Percentiles rank a stretch among this genome's conserved stretches.
Conservation (phyloP, 352 stramenopile genomes). For the Discostella stelligera region DNA sequence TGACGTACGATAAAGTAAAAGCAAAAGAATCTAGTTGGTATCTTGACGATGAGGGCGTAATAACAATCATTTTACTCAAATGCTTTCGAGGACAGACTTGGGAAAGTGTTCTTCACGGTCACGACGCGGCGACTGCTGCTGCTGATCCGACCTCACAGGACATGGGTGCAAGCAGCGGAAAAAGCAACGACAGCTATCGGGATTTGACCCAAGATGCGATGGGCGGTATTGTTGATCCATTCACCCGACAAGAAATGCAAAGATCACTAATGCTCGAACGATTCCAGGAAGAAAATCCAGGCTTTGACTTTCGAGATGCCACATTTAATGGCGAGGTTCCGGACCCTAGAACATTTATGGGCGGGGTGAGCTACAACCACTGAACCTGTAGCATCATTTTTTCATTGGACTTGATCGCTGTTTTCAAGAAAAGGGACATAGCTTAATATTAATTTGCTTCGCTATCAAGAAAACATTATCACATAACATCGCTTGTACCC, state of each 20-base stretch:
- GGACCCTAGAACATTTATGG: conserved; percentile 96
- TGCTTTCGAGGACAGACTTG: conserved; percentile 94
- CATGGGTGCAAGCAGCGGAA: not conserved
- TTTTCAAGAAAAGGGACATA: too few relatives aligned
- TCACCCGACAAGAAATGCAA: conserved; percentile 90
- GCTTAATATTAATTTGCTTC: too few relatives aligned
- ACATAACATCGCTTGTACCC: not conserved
- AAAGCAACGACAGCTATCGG: conserved; percentile 15
- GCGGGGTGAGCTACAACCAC: conserved; percentile 81
- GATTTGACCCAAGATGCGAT: not conserved
- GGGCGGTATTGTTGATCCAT: conserved; percentile 81
- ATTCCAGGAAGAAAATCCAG: conserved; percentile 98
- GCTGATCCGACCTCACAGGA: not conserved
- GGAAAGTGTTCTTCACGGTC: conserved; percentile 87
- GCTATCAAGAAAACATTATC: not conserved
- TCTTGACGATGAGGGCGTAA: conserved; percentile 74
- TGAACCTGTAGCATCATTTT: not conserved
- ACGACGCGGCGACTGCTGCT: conserved; percentile 27
- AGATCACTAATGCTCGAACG: conserved; percentile 96
- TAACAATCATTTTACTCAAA: conserved; percentile 86
- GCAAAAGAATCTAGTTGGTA: conserved; percentile 95
- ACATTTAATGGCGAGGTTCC: conserved; percentile 95
- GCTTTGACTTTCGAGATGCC: conserved; percentile 96
- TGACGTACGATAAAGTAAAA: conserved; percentile 89
- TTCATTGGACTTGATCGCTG: not conserved